Evolutionary conservation across 805 yeast species (phyloP).

Genomic region (Zygosaccharomyces rouxii): DNA sequence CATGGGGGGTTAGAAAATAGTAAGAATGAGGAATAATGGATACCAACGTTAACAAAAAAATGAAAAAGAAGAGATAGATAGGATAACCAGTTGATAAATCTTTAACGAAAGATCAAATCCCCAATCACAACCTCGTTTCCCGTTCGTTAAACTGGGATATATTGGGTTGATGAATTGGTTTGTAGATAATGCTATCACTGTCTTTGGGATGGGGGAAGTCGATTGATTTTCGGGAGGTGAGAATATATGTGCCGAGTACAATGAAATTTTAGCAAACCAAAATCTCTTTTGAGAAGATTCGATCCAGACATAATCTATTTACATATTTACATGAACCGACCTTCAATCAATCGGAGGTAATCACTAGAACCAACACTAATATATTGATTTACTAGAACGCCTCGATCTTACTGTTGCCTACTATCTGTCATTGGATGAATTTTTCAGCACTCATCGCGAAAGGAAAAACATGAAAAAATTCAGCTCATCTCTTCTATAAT

Average conservation of each 20-base stretch:
- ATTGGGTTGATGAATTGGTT: neutral
- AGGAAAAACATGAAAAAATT: neutral
- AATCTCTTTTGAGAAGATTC: neutral
- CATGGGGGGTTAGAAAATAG: neutral
- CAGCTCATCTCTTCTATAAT: neutral
- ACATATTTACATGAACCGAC: neutral
- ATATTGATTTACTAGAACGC: neutral
- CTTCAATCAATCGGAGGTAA: neutral
- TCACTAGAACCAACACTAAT: neutral
- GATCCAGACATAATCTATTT: neutral
- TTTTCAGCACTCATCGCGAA: neutral
- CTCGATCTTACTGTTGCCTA: neutral
- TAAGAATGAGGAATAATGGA: neutral
- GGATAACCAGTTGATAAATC: too few relatives aligned
- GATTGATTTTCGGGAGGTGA: neutral
- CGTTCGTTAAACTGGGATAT: too few relatives aligned
- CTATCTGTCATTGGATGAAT: neutral
- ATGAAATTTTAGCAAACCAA: neutral
- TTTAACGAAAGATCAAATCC: neutral
- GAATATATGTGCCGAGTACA: neutral
- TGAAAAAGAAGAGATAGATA: too few relatives aligned
- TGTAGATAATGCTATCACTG: neutral
- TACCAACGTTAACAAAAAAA: too few relatives aligned
- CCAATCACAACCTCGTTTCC: neutral
- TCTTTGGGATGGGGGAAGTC: neutral